phyloP scores from a whole-genome alignment of 2,329 filamentous ascomycete species.

The Ophiostoma piceae region DNA sequence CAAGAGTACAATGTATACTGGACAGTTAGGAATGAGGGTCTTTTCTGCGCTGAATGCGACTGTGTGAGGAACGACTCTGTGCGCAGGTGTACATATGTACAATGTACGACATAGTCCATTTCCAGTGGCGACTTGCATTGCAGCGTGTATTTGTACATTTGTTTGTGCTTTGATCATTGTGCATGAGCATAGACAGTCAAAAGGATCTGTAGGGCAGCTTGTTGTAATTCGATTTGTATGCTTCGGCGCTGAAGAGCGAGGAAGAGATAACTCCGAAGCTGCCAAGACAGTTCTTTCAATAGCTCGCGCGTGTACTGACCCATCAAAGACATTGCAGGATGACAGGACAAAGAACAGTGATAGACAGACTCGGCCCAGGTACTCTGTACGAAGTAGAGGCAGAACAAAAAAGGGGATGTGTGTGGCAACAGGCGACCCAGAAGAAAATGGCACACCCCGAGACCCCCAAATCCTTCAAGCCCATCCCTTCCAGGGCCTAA shows the following conservation, averaged over 20 bases:
- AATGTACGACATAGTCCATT: neutral
- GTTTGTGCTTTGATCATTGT: neutral
- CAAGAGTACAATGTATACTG: too few species aligned
- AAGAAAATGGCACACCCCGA: neutral
- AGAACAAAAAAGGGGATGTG: neutral
- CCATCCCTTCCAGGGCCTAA: neutral
- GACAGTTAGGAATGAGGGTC: neutral
- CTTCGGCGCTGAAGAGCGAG: neutral
- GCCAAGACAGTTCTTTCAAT: neutral
- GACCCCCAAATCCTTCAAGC: neutral
- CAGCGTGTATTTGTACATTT: neutral
- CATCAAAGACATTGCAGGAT: neutral
- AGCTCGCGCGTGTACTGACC: neutral
- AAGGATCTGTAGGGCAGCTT: neutral
- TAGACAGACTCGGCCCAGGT: neutral
- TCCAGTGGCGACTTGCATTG: neutral
- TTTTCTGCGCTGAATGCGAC: neutral
- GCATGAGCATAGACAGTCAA: neutral
- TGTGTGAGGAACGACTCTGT: constrained; percentile 14
- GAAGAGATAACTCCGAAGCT: neutral
- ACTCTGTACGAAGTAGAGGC: neutral
- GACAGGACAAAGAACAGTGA: neutral
- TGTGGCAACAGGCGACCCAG: neutral
- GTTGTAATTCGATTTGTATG: neutral
- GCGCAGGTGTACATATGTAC: neutral